Base-by-base conservation (phyloP, 108 stramenopile genomes). In the Asterionellopsis glacialis region DNA sequence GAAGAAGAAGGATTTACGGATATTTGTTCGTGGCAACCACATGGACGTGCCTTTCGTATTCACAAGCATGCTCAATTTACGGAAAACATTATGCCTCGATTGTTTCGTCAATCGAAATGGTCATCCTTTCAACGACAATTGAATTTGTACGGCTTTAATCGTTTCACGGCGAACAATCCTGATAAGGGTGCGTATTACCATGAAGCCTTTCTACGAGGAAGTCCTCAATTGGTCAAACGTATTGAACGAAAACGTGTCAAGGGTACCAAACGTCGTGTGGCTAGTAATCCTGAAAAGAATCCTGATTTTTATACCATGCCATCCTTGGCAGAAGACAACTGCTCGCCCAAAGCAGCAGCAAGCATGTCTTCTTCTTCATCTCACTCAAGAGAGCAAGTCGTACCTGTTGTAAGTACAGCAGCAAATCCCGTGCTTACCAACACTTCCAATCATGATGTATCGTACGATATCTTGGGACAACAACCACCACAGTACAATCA, bases 101-200 rank as follows among this genome's bases (percentile, higher is more conserved):
- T 88, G 77, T 97, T 97, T 65, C 79, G 84, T n/a, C 95, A 92
- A 56, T 75, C 85, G 38, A 88, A 88, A 63, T 81, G 83, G 64
- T 75, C 88, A 40, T 81, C 80, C 55, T 95, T 96, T 63, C 90
- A 96, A 65, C 64, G 95, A 10, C 94, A 96, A 63, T 72, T 96
- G 15, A 94, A 96, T 63, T 69, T 94, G 27, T 93, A 93, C 54
- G 85, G 80, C 11, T 92, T 88, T 56, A 48, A 73, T 21, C 63
- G 76, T 21, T 48, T 85, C 1, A 74, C 80, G 3, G 43, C 63
- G 10, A 54, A 61, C n/a, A 78, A 69, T 11, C 15, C 52, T 22
- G 78, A 74, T 45, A 57, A 76, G 45, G 82, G 69, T 55, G 72
- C 54, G 39, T 88, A 88, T 65, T 80, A 80, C 51, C 81, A 88